Evolutionary conservation across 164 flowering plant genomes (phyloP).

Genomic region (Nymphaea colorata): DNA sequence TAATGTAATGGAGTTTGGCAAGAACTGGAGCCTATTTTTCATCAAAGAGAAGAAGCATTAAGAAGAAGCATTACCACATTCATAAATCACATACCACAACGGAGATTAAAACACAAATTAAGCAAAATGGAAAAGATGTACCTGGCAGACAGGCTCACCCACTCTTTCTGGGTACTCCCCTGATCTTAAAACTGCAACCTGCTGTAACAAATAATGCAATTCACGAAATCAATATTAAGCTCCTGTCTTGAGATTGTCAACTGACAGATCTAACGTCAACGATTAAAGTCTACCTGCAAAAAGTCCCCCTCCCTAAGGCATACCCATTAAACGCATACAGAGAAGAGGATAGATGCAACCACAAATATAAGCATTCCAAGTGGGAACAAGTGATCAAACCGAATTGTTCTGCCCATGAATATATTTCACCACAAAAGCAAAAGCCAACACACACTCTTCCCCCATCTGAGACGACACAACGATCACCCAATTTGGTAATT

Average conservation of each 20-base stretch:
- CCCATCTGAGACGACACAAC: no score
- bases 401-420: no score
- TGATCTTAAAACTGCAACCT: conserved; percentile 45
- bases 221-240: neutral
- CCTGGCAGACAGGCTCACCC: conserved; percentile 90
- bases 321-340: no score
- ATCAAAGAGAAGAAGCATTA: no score
- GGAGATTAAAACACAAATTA: neutral
- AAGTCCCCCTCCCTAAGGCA: no score
- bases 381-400: neutral
- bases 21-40: no score
- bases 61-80: no score
- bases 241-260: neutral
- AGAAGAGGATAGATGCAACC: neutral
- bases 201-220: conserved; percentile 5
- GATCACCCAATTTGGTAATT: neutral
- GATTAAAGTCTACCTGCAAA: no score
- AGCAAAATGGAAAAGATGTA: conserved; percentile 12
- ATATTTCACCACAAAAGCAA: no score
- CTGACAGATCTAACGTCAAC: neutral
- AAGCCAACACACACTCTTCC: no score
- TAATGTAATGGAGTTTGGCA: no score
- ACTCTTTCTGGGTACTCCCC: conserved; percentile 76
- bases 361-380: neutral
- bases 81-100: no score